Conservation (phyloP, 352 stramenopile genomes). For the Phytopythium vexans region DNA sequence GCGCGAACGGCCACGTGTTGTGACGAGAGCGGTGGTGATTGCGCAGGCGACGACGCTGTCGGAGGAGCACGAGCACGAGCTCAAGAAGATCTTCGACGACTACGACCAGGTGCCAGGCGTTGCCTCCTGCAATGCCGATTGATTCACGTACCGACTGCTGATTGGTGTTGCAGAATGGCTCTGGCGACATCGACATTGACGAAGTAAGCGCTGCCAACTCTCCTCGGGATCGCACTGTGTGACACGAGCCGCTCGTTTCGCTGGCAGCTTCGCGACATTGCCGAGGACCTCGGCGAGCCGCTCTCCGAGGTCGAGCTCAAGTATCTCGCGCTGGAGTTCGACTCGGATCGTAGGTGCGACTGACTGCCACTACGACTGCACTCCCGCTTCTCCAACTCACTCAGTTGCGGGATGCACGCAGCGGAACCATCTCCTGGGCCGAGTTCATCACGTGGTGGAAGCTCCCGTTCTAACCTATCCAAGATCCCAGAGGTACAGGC, state of each 20-base stretch:
- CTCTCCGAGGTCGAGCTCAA: slow-evolving; percentile 68
- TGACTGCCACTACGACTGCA: background rate
- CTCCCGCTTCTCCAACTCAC: background rate
- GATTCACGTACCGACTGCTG: background rate
- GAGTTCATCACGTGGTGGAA: slow-evolving; percentile 85
- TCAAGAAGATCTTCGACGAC: slow-evolving; percentile 77
- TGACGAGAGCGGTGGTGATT: background rate
- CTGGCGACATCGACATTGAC: slow-evolving; percentile 66
- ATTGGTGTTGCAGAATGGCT: slow-evolving; percentile 41
- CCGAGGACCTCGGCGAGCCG: slow-evolving; percentile 68
- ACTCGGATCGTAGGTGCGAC: slow-evolving; percentile 55
- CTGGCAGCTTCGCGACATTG: slow-evolving; percentile 59
- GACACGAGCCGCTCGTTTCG: background rate
- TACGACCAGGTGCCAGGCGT: slow-evolving; percentile 49
- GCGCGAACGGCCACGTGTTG: no score
- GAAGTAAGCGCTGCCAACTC: slow-evolving; percentile 38
- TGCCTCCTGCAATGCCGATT: background rate
- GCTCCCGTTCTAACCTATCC: slow-evolving; percentile 65
- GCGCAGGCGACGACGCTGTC: slow-evolving; percentile 46
- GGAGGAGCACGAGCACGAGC: slow-evolving; percentile 62
- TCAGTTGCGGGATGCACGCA: slow-evolving; percentile 8
- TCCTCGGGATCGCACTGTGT: no score
- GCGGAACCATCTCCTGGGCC: slow-evolving; percentile 59
- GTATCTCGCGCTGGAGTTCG: slow-evolving; percentile 72
- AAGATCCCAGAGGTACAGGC: no score